These are phyloP conservation scores for Nemania sp. DNA, from an alignment of 2,329 filamentous ascomycete species.

Conservation along the genomic window DNA sequence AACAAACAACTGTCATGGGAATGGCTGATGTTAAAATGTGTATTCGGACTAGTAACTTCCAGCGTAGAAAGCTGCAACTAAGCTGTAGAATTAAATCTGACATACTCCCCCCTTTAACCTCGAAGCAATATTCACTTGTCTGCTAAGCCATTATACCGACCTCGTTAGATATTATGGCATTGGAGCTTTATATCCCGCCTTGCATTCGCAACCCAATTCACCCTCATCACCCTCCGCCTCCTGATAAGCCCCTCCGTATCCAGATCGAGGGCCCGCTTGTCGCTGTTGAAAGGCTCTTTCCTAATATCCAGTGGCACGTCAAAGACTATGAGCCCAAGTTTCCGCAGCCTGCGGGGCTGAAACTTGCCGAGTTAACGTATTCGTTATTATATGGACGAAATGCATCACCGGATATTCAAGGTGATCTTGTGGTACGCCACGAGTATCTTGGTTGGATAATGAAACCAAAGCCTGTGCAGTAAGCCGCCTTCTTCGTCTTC, in stretches of 20 bases:
- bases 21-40: not conserved
- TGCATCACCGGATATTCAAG: slow-evolving; percentile 7
- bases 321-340: slow-evolving; percentile 1
- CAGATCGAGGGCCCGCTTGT: slow-evolving; percentile 26
- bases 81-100: slow-evolving; percentile 12
- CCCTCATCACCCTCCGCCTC: slow-evolving; percentile 15
- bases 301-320: slow-evolving; percentile 20
- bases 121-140: slow-evolving; percentile 12
- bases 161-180: slow-evolving; percentile 17
- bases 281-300: slow-evolving; percentile 25
- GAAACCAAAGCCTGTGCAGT: slow-evolving; percentile 9
- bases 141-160: slow-evolving; percentile 11
- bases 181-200: slow-evolving; percentile 23
- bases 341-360: slow-evolving; percentile 8
- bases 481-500: slow-evolving; percentile 8
- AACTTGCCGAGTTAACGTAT: slow-evolving; percentile 18
- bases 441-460: slow-evolving; percentile 11
- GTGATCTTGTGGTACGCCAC: slow-evolving; percentile 10
- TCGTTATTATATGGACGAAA: slow-evolving; percentile 9
- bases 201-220: slow-evolving; percentile 22
- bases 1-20: too few species aligned
- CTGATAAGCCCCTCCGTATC: slow-evolving; percentile 21
- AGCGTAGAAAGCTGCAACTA: slow-evolving; percentile 8
- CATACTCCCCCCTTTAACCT: slow-evolving; percentile 10
- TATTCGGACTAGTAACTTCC: slow-evolving; percentile 11